phyloP scores from a whole-genome alignment of 2,329 filamentous ascomycete species.

The Verticillium dahliae region DNA sequence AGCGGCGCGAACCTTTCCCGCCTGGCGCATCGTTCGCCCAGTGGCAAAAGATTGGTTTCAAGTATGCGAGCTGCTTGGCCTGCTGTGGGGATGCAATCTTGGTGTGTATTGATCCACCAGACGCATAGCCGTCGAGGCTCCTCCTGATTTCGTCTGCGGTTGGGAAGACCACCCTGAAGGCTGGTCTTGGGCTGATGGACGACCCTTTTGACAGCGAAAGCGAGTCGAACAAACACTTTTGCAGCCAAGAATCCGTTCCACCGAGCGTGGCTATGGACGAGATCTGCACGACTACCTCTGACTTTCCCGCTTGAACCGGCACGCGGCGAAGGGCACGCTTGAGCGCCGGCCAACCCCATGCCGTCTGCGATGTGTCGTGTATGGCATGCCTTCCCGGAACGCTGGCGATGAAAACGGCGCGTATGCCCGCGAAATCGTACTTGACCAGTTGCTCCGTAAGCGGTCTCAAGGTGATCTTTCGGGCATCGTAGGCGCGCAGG shows the following conservation, averaged over 20 bases:
- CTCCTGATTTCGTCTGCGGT: constrained; percentile 70
- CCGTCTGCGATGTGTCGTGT: constrained; percentile 38
- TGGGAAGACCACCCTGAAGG: constrained; percentile 72
- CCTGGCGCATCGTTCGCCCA: constrained; percentile 59
- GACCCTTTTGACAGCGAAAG: constrained; percentile 26
- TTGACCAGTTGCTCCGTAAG: constrained; percentile 50
- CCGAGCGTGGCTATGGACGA: constrained; percentile 81
- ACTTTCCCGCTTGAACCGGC: constrained; percentile 30
- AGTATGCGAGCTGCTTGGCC: constrained; percentile 64
- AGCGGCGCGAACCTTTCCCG: constrained; percentile 21
- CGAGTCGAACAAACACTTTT: constrained; percentile 52
- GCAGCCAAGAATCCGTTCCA: constrained; percentile 64
- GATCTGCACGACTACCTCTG: constrained; percentile 56
- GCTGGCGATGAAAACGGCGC: constrained; percentile 69
- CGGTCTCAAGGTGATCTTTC: constrained; percentile 41
- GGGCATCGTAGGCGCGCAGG: constrained; percentile 59
- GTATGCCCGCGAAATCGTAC: constrained; percentile 66
- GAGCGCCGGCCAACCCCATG: constrained; percentile 74
- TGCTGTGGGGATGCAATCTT: constrained; percentile 67
- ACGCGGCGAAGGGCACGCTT: constrained; percentile 51
- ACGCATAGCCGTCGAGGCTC: constrained; percentile 71
- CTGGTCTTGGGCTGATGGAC: constrained; percentile 26
- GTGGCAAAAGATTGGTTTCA: constrained; percentile 64
- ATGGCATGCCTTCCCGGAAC: constrained; percentile 62
- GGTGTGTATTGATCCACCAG: constrained; percentile 75